Conservation (phyloP, 352 stramenopile species). For the Globisporangium viniferum region DNA sequence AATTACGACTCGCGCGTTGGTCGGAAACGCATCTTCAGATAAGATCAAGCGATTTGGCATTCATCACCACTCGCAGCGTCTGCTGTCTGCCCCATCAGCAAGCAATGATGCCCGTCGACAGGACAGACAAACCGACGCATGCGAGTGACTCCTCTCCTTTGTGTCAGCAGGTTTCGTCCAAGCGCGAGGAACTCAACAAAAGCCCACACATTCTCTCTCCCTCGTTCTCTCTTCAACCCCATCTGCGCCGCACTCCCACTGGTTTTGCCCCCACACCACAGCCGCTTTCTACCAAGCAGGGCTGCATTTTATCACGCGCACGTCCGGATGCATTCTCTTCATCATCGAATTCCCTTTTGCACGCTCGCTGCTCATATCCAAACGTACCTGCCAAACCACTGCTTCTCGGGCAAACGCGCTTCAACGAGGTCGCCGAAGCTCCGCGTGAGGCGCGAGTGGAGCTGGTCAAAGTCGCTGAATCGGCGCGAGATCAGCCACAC, state of each 20-base stretch:
- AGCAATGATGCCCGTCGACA: not conserved
- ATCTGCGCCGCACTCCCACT: not conserved
- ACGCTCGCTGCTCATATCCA: slow-evolving; percentile 13
- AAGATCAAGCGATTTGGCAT: slow-evolving; percentile 90
- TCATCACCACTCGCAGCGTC: slow-evolving; percentile 34
- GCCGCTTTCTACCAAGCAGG: not conserved
- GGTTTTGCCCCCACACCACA: not conserved
- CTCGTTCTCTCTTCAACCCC: not conserved
- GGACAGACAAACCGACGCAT: not conserved
- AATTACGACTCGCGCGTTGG: slow-evolving; percentile 14
- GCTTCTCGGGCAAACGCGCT: slow-evolving; percentile 69
- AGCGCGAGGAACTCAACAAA: slow-evolving; percentile 28
- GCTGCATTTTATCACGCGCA: not conserved
- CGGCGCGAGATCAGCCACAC: slow-evolving; percentile 80
- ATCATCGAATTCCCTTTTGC: slow-evolving; percentile 34
- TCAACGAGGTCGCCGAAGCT: slow-evolving; percentile 75
- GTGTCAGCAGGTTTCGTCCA: slow-evolving; percentile 12
- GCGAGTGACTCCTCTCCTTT: slow-evolving; percentile 42
- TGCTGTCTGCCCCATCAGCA: not conserved
- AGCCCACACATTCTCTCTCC: not conserved
- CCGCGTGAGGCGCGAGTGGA: slow-evolving; percentile 71
- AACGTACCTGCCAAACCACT: slow-evolving; percentile 80
- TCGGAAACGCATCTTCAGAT: slow-evolving; percentile 41
- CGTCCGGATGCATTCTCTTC: slow-evolving; percentile 20
- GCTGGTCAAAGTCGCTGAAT: slow-evolving; percentile 88